Evolutionary conservation across 306 rosid species (phyloP).

Genomic region (Acacia confusa): DNA sequence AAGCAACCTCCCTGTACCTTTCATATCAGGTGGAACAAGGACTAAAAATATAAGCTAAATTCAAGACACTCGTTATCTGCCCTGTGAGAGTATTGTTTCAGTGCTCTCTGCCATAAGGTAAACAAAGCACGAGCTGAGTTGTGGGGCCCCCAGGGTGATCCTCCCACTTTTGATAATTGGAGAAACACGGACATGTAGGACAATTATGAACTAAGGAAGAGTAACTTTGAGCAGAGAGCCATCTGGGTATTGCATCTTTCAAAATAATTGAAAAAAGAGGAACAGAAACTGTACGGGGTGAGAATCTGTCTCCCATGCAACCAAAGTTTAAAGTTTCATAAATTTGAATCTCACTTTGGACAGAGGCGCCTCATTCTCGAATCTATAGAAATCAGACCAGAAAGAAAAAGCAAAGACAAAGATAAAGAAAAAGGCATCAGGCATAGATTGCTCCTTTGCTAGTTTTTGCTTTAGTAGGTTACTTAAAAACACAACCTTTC

Average conservation of each 20-base stretch:
- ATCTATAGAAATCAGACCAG: conserved; percentile 59
- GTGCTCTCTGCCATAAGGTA: conserved; percentile 22
- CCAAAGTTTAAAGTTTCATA: conserved; percentile 33
- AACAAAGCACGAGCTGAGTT: conserved; percentile 16
- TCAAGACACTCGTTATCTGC: conserved; percentile 25
- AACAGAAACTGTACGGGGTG: conserved; percentile 57
- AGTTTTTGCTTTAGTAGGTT: conserved; percentile 42
- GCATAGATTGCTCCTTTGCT: conserved; percentile 52
- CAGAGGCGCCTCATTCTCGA: conserved; percentile 72
- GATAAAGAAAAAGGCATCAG: conserved; percentile 67
- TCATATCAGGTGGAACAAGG: conserved; percentile 12
- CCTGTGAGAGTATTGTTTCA: background rate
- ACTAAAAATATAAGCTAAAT: conserved; percentile 8
- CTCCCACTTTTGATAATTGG: conserved; percentile 18
- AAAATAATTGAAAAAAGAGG: conserved; percentile 42
- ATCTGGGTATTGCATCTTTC: conserved; percentile 34
- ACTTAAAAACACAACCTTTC: conserved; percentile 24
- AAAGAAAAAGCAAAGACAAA: conserved; percentile 44
- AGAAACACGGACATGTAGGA: conserved; percentile 26
- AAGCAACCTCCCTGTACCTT: conserved; percentile 27
- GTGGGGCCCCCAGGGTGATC: conserved; percentile 30
- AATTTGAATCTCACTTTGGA: conserved; percentile 73
- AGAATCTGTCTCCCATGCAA: conserved; percentile 75
- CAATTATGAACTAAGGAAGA: conserved; percentile 25
- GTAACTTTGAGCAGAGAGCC: conserved; percentile 39